Percentiles rank a stretch among this genome's conserved stretches.
Evolutionary conservation across 192 early-diverging fungal genomes (phyloP).

Genomic region (Umbelopsis sp.): DNA sequence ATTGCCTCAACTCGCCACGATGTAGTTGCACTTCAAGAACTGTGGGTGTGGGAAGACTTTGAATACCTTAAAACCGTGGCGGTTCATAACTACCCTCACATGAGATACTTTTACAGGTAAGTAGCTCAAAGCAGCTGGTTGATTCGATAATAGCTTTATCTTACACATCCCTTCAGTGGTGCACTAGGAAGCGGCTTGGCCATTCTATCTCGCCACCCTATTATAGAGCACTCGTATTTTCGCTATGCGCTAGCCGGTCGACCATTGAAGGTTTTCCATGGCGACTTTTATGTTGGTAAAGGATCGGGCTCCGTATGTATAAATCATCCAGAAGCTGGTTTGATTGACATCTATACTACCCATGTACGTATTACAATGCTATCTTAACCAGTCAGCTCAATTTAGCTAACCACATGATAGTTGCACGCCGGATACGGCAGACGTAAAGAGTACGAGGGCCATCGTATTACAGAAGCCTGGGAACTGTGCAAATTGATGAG

Average conservation of each 20-base stretch:
- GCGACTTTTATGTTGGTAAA: slow-evolving; percentile 63
- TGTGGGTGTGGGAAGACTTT: slow-evolving; percentile 47
- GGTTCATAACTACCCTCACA: slow-evolving; percentile 30
- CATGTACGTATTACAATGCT: slow-evolving; percentile 47
- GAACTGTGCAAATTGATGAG: slow-evolving; percentile 49
- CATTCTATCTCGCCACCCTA: slow-evolving; percentile 50
- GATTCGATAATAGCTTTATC: too few relatives aligned
- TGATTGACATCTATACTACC: slow-evolving; percentile 59
- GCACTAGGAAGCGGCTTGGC: slow-evolving; percentile 45
- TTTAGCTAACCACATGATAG: slow-evolving; percentile 29
- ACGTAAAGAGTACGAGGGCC: slow-evolving; percentile 49
- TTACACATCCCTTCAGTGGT: slow-evolving; percentile 29
- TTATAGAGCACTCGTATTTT: slow-evolving; percentile 43
- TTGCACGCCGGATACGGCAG: slow-evolving; percentile 57
- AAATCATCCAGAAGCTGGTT: slow-evolving; percentile 51
- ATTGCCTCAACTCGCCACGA: slow-evolving; percentile 36
- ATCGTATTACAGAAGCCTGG: slow-evolving; percentile 57
- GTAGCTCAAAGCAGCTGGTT: background rate
- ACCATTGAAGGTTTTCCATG: slow-evolving; percentile 53
- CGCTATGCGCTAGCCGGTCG: slow-evolving; percentile 53
- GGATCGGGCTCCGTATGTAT: slow-evolving; percentile 49
- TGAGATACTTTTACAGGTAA: slow-evolving; percentile 46
- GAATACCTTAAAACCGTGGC: slow-evolving; percentile 35
- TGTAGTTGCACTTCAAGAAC: slow-evolving; percentile 51
- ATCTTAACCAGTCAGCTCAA: background rate